phyloP scores from a whole-genome alignment of 1,284 basidiomycete genomes.

The Leccinum cinnamomeum region DNA sequence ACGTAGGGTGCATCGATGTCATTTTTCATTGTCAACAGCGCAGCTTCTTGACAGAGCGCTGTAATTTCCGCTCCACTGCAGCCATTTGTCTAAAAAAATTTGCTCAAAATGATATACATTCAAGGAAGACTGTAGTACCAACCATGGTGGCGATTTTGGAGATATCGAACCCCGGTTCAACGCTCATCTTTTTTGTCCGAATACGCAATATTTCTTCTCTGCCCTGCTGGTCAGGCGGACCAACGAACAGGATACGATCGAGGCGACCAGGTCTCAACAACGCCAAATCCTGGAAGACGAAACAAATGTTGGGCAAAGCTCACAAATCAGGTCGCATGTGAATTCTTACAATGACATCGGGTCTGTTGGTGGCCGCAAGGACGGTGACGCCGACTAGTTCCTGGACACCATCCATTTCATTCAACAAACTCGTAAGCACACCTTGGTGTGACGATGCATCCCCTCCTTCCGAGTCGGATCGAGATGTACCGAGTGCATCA shows the following conservation, averaged over 20 bases:
- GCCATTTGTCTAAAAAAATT: slow-evolving; percentile 71
- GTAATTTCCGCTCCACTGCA: slow-evolving; percentile 96
- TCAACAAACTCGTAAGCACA: slow-evolving; percentile 90
- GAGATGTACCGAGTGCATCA: slow-evolving; percentile 86
- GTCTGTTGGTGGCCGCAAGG: slow-evolving; percentile 95
- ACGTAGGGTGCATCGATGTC: slow-evolving; percentile 80
- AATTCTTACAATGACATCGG: slow-evolving; percentile 80
- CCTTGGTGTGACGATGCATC: slow-evolving; percentile 69
- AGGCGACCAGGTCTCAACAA: slow-evolving; percentile 93
- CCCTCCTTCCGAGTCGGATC: slow-evolving; percentile 60
- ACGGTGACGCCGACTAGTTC: slow-evolving; percentile 91
- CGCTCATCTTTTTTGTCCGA: slow-evolving; percentile 76
- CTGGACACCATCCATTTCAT: slow-evolving; percentile 99
- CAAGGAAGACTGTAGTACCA: slow-evolving; percentile 10
- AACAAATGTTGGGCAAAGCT: slow-evolving; percentile 1
- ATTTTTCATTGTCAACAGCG: slow-evolving; percentile 80
- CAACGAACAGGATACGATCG: slow-evolving; percentile 95
- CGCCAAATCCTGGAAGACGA: slow-evolving; percentile 75
- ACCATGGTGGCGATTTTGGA: slow-evolving; percentile 74
- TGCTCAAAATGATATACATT: slow-evolving; percentile 7
- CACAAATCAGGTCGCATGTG: not conserved
- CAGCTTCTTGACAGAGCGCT: slow-evolving; percentile 95
- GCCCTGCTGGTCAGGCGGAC: slow-evolving; percentile 81
- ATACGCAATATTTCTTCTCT: slow-evolving; percentile 86
- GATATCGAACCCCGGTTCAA: slow-evolving; percentile 71